Evolutionary conservation across 768 basidiomycete species (phyloP), one percentile per base, ranked within the genome.

Genomic region (Tulasnella sp.): DNA sequence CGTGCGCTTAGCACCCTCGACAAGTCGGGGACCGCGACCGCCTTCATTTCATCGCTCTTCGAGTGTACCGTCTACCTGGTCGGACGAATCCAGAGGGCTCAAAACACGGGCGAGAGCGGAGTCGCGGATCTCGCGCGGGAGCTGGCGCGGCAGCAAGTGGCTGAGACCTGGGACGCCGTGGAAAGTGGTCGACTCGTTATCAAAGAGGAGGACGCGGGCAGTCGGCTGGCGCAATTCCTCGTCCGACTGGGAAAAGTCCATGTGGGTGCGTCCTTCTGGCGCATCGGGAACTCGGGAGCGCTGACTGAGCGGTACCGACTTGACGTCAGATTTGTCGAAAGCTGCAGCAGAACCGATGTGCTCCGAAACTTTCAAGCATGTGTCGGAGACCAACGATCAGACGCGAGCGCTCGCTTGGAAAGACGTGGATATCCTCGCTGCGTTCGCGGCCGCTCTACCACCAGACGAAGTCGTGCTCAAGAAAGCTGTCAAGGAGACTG

Each of bases 1-100:
- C 89, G 91, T 34, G 91, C 93, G 0, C 87, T 94, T 6, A 90
- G 88, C 48, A 87, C 91, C 0, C 88, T 93, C 72, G 74, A 73
- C 37, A 8, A 84, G 87, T 1, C 86, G 87, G 11, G 87, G 89
- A 16, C 90, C 6, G 89, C 91, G 0, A 82, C 82, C 46, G 92
- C 94, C 14, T 94, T 96, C 86, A 86, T 93, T 24, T 88, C 90
- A 0, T 89, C 93, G 0, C 83, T 94, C 3, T 85, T 94, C 11
- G 96, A 98, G 85, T 94, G 91, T 20, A 69, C 64, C 5, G 64
- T 37, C 83, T 84, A 90, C 18, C 86, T 90, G 0, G 93, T 93
- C 83, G 85, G 94, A 31, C 82, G 90, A 60, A 88, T 87, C 58
- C 86, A 90, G 12, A 82, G 90, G 11, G 80, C 84, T 83, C 73